Percentiles rank a stretch among this genome's conserved stretches.
Evolutionary conservation across 345 rosid species (phyloP).

Genomic region (Salix suchowensis): DNA sequence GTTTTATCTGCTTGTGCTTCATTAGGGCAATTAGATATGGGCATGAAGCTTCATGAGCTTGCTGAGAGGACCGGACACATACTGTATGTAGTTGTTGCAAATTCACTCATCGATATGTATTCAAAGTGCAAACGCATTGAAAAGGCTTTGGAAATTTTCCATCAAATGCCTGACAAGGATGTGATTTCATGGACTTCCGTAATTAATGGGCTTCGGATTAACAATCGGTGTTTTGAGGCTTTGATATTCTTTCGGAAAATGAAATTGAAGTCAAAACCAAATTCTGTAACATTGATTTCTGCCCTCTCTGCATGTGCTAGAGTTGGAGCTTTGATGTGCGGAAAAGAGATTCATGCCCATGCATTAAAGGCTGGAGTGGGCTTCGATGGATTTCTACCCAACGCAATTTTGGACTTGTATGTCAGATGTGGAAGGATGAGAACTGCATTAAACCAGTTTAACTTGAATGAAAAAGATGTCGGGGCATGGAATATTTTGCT

Average conservation of each 20-base stretch:
- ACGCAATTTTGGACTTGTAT: slow-evolving; percentile 32
- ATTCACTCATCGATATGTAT: slow-evolving; percentile 32
- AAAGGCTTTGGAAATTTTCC: slow-evolving; percentile 30
- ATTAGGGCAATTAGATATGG: slow-evolving; percentile 20
- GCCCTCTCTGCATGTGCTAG: slow-evolving; percentile 30
- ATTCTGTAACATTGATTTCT: slow-evolving; percentile 26
- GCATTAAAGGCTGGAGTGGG: slow-evolving; percentile 18
- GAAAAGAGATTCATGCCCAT: slow-evolving; percentile 30
- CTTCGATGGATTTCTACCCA: slow-evolving; percentile 25
- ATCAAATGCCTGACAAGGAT: slow-evolving; percentile 18
- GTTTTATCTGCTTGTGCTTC: slow-evolving; percentile 27
- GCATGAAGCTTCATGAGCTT: slow-evolving; percentile 27
- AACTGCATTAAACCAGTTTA: slow-evolving; percentile 23
- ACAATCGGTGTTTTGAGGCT: slow-evolving; percentile 24
- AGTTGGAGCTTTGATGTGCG: slow-evolving; percentile 31
- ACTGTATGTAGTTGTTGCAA: slow-evolving; percentile 18
- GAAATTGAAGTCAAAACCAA: slow-evolving; percentile 14
- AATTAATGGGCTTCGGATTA: slow-evolving; percentile 24
- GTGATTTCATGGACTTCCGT: slow-evolving; percentile 32
- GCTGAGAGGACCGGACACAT: slow-evolving; percentile 20
- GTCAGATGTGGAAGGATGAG: slow-evolving; percentile 30
- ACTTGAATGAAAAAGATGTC: slow-evolving; percentile 18
- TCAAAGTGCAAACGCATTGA: slow-evolving; percentile 30
- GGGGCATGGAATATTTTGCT: slow-evolving; percentile 32
- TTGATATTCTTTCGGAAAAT: slow-evolving; percentile 20